Base-by-base conservation (phyloP, 2,329 filamentous ascomycete genomes). In the Allantophomopsis cytisporea region DNA sequence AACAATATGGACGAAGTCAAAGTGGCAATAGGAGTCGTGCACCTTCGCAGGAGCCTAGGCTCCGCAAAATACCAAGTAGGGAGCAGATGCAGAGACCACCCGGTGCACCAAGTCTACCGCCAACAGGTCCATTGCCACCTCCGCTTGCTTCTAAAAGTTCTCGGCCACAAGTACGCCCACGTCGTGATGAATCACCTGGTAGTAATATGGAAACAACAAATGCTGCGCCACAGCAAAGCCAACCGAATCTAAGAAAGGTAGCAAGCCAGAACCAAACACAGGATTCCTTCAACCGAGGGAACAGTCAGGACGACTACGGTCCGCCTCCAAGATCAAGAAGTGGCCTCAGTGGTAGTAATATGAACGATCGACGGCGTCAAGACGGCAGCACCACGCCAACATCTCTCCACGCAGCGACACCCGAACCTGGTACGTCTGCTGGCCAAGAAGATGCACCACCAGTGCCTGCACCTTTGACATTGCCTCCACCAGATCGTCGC, bases 401-500 rank as follows among this genome's bases (percentile, higher is more conserved):
- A 32, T 52, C 54, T 15, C 49, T 51, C 40, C 48, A 49, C 11
- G 42, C 50, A 31, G 39, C 39, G 7, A 54, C 53, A 34, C 51
- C 51, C 28, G 55, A 58, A 8, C 11, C 23, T 28, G 8, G 23
- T 28, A 12, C 8, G 11, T 28, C 23, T 28, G 23, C 23, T 28
- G 23, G 23, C 23, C 23, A 28, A 8, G 23, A 28, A 12, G 50
- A 54, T 34, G 38, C 48, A 13, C 52, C 54, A 34, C 50, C 52
- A 28, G 41, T 55, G 28, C 54, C 55, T 14, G 47, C 48, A 18
- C 52, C 52, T 15, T 37, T 54, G 39, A 37, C 51, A 2, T 39
- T 52, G 14, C 52, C 53, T 31, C 53, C 53, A 31, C 53, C 55
- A 1, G 56, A 58, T 41, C 42, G 54, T 42, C 50, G 56, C 8